phyloP scores from a whole-genome alignment of 257 asterid genomes.

The Scutellaria galericulata region DNA sequence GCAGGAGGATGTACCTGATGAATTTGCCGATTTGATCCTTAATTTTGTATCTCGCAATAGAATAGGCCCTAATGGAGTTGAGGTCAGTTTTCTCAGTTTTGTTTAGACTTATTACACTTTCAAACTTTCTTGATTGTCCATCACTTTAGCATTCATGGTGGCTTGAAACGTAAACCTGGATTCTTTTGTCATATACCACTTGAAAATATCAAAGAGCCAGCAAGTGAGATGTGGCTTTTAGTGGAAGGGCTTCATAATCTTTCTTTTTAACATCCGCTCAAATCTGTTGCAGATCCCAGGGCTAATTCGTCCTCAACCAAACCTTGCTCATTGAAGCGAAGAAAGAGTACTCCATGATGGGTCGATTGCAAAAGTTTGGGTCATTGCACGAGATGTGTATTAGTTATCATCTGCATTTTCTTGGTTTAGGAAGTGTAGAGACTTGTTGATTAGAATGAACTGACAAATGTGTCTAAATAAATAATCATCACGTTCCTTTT shows the following conservation, averaged over 20 bases:
- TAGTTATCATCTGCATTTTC: not conserved
- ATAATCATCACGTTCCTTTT: not conserved
- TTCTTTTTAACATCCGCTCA: too few species aligned
- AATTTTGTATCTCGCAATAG: conserved; percentile 78
- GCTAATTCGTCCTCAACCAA: conserved; percentile 40
- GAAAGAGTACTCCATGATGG: not conserved
- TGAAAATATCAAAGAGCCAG: not conserved
- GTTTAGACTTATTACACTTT: not conserved
- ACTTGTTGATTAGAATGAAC: not conserved
- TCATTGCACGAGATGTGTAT: conserved; percentile 14
- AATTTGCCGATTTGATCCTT: conserved; percentile 69
- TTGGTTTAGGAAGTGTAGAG: not conserved
- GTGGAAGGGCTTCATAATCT: too few species aligned
- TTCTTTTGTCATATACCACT: not conserved
- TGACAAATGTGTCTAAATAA: not conserved
- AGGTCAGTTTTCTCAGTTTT: conserved; percentile 57
- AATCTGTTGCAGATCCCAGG: conserved; percentile 56
- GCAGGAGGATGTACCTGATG: conserved; percentile 97
- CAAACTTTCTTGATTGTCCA: too few species aligned
- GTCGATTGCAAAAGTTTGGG: not conserved
- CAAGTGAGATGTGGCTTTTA: not conserved
- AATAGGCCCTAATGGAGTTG: conserved; percentile 79
- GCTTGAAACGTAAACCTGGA: not conserved
- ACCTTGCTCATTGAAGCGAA: conserved; percentile 20
- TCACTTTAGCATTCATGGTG: not conserved